Evolutionary conservation across 2,329 filamentous ascomycete genomes (phyloP).

Genomic region (Beauveria australis): DNA sequence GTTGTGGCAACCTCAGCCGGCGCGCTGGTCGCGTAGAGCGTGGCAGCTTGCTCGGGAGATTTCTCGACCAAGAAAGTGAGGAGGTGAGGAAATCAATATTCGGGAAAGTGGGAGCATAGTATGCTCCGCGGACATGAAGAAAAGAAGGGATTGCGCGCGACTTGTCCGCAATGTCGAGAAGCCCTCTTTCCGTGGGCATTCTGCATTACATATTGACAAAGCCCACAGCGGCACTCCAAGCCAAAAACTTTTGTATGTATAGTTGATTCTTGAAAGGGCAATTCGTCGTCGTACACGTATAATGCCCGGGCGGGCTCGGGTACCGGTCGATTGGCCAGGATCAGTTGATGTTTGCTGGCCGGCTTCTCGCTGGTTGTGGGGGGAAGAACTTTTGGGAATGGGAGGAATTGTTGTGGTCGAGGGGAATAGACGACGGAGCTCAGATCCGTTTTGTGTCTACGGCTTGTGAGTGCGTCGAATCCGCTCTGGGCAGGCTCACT

Average conservation of each 20-base stretch:
- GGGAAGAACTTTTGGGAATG: background rate
- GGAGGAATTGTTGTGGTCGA: background rate
- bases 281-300: constrained; percentile 7
- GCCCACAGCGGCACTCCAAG: constrained; percentile 5
- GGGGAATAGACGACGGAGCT: background rate
- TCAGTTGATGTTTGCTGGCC: background rate
- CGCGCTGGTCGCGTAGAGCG: background rate
- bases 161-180: constrained; percentile 13
- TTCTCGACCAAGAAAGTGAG: background rate
- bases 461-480: background rate
- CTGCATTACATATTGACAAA: constrained; percentile 12
- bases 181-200: constrained; percentile 2
- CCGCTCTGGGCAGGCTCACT: background rate
- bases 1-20: background rate
- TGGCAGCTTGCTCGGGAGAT: background rate
- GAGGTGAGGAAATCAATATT: background rate
- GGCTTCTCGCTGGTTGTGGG: background rate
- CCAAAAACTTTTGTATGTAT: constrained; percentile 9
- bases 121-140: background rate
- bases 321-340: background rate
- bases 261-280: background rate
- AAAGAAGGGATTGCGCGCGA: constrained; percentile 3
- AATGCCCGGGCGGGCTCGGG: background rate
- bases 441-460: constrained; percentile 1
- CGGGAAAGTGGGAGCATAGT: background rate